Conservation (phyloP, 208 protist genomes). For the Trypanosoma cruzi region DNA sequence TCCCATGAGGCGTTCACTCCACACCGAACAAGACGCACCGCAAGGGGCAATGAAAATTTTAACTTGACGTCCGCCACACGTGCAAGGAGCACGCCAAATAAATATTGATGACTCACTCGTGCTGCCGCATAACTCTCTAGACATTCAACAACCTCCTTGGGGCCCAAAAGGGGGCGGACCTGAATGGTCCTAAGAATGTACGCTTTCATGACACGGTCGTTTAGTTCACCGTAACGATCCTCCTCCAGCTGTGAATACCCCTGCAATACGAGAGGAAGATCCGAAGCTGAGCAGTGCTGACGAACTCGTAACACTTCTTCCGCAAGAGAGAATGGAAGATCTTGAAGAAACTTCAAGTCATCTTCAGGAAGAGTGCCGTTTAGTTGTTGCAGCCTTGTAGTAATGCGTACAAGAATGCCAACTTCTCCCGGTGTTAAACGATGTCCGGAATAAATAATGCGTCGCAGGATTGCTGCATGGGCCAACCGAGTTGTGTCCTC, state of each 20-base stretch:
- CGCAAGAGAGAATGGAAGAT: slow-evolving; percentile 36
- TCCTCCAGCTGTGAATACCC: slow-evolving; percentile 51
- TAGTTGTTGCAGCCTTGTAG: slow-evolving; percentile 20
- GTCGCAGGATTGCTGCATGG: slow-evolving; percentile 21
- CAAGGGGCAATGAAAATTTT: slow-evolving; percentile 61
- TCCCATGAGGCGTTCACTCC: slow-evolving; percentile 38
- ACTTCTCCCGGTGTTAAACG: slow-evolving; percentile 23
- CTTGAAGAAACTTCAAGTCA: slow-evolving; percentile 27
- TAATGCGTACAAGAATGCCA: slow-evolving; percentile 33
- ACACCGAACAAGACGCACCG: slow-evolving; percentile 68
- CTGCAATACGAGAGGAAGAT: slow-evolving; percentile 49
- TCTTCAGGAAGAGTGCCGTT: slow-evolving; percentile 1
- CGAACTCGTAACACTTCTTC: slow-evolving; percentile 40
- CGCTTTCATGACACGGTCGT: slow-evolving; percentile 42
- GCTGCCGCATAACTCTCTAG: slow-evolving; percentile 75
- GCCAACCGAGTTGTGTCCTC: slow-evolving; percentile 11
- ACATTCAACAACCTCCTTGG: slow-evolving; percentile 59
- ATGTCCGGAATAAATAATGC: slow-evolving; percentile 24
- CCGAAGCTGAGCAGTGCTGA: slow-evolving; percentile 40
- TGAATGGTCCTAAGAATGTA: slow-evolving; percentile 72
- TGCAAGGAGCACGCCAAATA: slow-evolving; percentile 75
- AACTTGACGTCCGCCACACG: slow-evolving; percentile 61
- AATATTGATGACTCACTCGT: slow-evolving; percentile 58
- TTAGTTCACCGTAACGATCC: slow-evolving; percentile 22
- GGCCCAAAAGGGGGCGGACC: slow-evolving; percentile 34